A percentile compares a stretch with the other conserved stretches of the same genome.
These are phyloP conservation scores for Mycena galericulata DNA, from an alignment of 768 basidiomycete genomes.

Conservation along the genomic window DNA sequence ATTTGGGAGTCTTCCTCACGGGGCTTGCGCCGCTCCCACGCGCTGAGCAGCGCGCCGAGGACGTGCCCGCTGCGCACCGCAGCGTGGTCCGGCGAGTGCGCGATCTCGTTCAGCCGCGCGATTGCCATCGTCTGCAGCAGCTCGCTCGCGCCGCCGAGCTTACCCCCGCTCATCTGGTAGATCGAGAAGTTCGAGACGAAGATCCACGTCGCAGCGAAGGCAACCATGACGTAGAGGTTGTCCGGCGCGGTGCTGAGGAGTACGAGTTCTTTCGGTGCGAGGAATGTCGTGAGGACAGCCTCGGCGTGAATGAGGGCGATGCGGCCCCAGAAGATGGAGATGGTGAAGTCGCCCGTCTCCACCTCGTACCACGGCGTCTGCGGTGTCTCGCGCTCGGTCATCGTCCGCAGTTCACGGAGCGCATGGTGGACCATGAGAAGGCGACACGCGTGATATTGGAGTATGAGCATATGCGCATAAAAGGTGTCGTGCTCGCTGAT, in stretches of 20 bases:
- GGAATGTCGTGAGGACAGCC: conserved; percentile 47
- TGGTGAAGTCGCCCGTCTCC: conserved; percentile 48
- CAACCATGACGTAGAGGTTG: conserved; percentile 53
- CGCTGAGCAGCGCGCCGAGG: conserved; percentile 48
- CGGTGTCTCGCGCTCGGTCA: conserved; percentile 33
- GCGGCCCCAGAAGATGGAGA: conserved; percentile 49
- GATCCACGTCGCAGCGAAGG: conserved; percentile 57
- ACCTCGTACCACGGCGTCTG: conserved; percentile 48
- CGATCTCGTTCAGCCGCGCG: conserved; percentile 48
- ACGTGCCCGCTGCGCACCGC: conserved; percentile 57
- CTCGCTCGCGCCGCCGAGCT: conserved; percentile 53
- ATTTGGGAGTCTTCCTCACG: neutral
- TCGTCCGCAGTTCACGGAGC: conserved; percentile 40
- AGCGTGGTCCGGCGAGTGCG: conserved; percentile 53
- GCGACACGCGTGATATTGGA: conserved; percentile 55
- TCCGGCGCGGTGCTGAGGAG: conserved; percentile 58
- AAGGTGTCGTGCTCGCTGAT: conserved; percentile 57
- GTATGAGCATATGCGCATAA: conserved; percentile 54
- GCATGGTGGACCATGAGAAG: conserved; percentile 53
- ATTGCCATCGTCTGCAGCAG: conserved; percentile 48
- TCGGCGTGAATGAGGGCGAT: conserved; percentile 53
- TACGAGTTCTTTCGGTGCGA: conserved; percentile 47
- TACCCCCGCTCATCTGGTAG: conserved; percentile 46
- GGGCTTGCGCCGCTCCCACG: conserved; percentile 31
- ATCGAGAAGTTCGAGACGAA: conserved; percentile 57